Conservation (phyloP, 139 green algal species). For the Tetraselmis chui region DNA sequence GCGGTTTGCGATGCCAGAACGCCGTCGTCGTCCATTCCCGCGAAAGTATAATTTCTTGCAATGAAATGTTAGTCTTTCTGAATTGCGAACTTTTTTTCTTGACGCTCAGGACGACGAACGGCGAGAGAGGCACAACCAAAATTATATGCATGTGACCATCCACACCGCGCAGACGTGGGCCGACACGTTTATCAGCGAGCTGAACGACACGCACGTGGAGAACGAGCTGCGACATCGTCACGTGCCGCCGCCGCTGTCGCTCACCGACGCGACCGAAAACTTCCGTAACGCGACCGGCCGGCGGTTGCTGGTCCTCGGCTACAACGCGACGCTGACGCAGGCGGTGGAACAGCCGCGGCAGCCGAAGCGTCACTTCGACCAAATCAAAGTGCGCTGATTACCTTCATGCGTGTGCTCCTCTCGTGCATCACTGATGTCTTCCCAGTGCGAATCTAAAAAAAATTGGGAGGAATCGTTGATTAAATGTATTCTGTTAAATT, state of each 20-base stretch:
- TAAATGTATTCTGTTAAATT: too few relatives aligned
- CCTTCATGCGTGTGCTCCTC: too few relatives aligned
- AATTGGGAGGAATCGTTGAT: too few relatives aligned
- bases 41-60: too few relatives aligned
- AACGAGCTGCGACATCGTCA: slow-evolving; percentile 80
- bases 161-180: slow-evolving; percentile 90
- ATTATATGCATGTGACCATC: slow-evolving; percentile 92
- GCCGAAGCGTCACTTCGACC: slow-evolving; percentile 80
- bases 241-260: slow-evolving; percentile 64
- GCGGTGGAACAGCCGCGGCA: slow-evolving; percentile 57
- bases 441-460: too few relatives aligned
- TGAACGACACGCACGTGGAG: slow-evolving; percentile 98
- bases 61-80: too few relatives aligned
- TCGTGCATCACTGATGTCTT: too few relatives aligned
- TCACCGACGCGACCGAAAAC: neutral
- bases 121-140: slow-evolving; percentile 84
- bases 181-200: slow-evolving; percentile 95
- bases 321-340: slow-evolving; percentile 93
- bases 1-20: too few relatives aligned
- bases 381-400: slow-evolving; percentile 36
- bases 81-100: too few relatives aligned
- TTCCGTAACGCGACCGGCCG: neutral
- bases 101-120: slow-evolving; percentile 56
- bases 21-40: too few relatives aligned
- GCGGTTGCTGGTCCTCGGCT: slow-evolving; percentile 81